Evolutionary conservation across 495 filamentous ascomycete species (phyloP).

Genomic region (Melanomma pulvis-pyrius): DNA sequence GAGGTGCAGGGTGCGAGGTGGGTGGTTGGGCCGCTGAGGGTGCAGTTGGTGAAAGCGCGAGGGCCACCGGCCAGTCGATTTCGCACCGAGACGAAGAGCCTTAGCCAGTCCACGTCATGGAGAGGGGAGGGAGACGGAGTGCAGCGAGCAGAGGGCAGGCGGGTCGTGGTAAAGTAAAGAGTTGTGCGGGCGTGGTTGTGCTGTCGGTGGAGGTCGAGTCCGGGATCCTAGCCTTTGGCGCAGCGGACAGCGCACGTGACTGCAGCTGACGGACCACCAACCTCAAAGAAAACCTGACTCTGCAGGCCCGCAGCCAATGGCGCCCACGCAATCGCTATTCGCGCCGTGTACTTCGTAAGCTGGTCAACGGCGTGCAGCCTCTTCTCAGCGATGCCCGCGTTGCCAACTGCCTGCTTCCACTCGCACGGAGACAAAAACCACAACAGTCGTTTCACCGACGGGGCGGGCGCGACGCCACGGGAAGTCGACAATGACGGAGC

Average conservation of each 20-base stretch:
- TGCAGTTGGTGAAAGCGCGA: constrained; percentile 27
- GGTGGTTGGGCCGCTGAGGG: constrained; percentile 13
- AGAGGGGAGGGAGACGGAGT: not conserved
- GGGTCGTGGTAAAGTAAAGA: constrained; percentile 2
- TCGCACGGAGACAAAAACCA: not conserved
- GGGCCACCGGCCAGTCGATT: constrained; percentile 4
- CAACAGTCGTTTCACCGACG: constrained; percentile 12
- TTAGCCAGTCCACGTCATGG: constrained; percentile 27
- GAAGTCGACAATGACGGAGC: not conserved
- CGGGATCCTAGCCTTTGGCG: not conserved
- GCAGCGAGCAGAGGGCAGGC: not conserved
- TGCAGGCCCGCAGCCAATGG: constrained; percentile 6
- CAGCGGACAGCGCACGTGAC: not conserved
- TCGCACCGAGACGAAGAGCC: not conserved
- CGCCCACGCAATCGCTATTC: not conserved
- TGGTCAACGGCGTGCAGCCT: not conserved
- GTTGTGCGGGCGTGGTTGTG: not conserved
- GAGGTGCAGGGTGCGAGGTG: constrained; percentile 1
- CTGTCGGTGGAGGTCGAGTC: not conserved
- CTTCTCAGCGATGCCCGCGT: not conserved
- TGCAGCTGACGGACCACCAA: not conserved
- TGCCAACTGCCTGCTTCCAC: not conserved
- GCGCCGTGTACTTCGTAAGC: not conserved
- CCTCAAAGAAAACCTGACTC: not conserved
- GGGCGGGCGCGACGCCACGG: constrained; percentile 17